Base-by-base conservation (phyloP, 129 eudicot species). In the Centaurea solstitialis region DNA sequence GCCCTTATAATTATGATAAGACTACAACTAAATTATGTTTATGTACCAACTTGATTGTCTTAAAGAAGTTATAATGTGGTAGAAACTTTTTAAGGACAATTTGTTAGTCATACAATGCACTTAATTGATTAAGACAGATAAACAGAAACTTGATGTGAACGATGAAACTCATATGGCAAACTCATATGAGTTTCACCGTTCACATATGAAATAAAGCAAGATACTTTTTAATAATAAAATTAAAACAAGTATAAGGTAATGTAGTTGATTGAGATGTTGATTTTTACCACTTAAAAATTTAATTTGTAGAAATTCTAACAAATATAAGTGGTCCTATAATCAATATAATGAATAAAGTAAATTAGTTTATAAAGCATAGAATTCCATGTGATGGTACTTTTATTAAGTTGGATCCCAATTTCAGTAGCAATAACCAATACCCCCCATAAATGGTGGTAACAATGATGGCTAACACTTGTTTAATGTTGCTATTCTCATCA, bases 401-500 rank as follows among this genome's bases (percentile, higher is more conserved):
- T 9, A 41, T 78, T 7, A 71, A 78, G 38, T 68, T 78, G 67
- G 45, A 67, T 67, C 41, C 67, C 75, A 26, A 66, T 77, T 77
- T 26, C 66, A 68, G 10, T 66, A 39, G 21, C 62, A 47, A 7
- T 64, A 26, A 45, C 5, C 18, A 21, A 35, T 70, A 71, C 78
- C 66, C 30, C 30, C 84, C 64, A 64, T 61, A 13, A 61, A 82
- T 33, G 77, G 86, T 82, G 81, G 23, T 75, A 73, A 73, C 53
- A 77, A 76, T 83, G 78, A 83, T 83, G 86, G 18, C 64, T 82
- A 37, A 73, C 84, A 80, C 79, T 59, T 17, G 73, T 41, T 80
- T 78, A 74, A 66, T 72, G 39, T 23, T 9, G 7, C 39, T 64
- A 66, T 30, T 11, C 23, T 20, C 79, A 81, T 81, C 79, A 81